Evolutionary conservation across 2,329 filamentous ascomycete species (phyloP).

Genomic region (Thielaviopsis ethacetica): DNA sequence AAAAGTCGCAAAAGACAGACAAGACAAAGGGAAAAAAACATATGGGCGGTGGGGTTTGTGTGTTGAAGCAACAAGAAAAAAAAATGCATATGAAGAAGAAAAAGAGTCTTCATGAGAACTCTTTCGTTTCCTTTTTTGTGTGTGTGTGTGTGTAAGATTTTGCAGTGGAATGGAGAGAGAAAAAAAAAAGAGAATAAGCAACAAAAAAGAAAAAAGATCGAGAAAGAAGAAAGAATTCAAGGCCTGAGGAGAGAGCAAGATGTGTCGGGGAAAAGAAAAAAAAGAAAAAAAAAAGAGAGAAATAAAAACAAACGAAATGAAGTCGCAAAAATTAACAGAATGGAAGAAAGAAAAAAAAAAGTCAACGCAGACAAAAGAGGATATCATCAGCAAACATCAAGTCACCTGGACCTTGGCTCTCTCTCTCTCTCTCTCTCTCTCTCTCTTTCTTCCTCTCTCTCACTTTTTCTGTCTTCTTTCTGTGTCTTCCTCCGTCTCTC

Average conservation of each 20-base stretch:
- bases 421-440: neutral
- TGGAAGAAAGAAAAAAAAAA: constrained; percentile 7
- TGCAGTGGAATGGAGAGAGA: neutral
- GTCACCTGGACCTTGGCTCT: neutral
- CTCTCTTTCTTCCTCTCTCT: neutral
- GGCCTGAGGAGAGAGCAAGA: constrained; percentile 15
- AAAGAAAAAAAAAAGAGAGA: constrained; percentile 11
- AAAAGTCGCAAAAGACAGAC: neutral
- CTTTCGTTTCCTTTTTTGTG: no score
- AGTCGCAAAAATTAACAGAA: constrained; percentile 10
- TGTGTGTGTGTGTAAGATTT: no score
- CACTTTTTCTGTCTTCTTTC: neutral
- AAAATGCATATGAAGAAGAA: neutral
- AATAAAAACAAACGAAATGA: constrained; percentile 6
- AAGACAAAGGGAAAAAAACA: neutral
- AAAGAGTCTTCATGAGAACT: no score
- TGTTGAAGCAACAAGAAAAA: neutral
- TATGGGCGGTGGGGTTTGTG: no score
- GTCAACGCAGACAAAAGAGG: constrained; percentile 1
- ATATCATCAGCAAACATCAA: constrained; percentile 19
- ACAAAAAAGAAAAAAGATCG: neutral
- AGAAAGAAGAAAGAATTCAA: constrained; percentile 12
- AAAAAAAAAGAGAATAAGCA: neutral
- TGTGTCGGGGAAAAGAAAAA: constrained; percentile 9
- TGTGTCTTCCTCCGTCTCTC: neutral